Evolutionary conservation across 129 eudicot genomes (phyloP).

Genomic region (Flaveria trinervia): DNA sequence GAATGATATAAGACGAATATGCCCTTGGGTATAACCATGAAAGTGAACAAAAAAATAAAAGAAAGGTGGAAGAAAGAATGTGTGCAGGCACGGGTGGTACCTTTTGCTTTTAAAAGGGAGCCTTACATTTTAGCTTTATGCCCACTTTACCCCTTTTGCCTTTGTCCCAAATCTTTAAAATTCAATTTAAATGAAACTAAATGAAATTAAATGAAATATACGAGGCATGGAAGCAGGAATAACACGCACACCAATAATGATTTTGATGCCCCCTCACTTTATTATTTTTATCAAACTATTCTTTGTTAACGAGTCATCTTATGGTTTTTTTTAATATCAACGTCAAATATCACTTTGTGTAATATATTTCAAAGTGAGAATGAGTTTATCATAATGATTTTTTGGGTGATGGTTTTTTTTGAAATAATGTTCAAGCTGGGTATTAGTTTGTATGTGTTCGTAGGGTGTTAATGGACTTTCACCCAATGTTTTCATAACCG

Average conservation of each 20-base stretch:
- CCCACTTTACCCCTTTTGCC: slow-evolving; percentile 35
- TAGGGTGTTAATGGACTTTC: too few species aligned
- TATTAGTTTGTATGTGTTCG: too few species aligned
- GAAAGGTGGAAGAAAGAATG: slow-evolving; percentile 35
- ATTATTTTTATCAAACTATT: neutral
- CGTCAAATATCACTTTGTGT: too few species aligned
- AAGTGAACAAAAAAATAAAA: neutral
- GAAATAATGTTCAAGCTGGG: too few species aligned
- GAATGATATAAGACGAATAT: slow-evolving; percentile 26
- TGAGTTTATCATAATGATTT: too few species aligned
- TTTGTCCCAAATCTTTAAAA: slow-evolving; percentile 29
- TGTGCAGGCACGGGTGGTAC: slow-evolving; percentile 47
- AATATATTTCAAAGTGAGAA: too few species aligned
- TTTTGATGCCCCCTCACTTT: slow-evolving; percentile 42
- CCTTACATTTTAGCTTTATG: slow-evolving; percentile 35
- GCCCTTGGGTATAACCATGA: slow-evolving; percentile 10
- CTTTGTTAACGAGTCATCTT: too few species aligned
- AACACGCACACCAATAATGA: slow-evolving; percentile 64
- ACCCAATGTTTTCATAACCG: too few species aligned
- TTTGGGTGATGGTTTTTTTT: too few species aligned
- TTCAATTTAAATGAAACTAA: neutral
- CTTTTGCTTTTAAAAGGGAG: slow-evolving; percentile 41
- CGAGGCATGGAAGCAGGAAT: slow-evolving; percentile 50
- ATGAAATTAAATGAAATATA: neutral
- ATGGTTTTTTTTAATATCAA: too few species aligned